Conservation (phyloP, 345 rosid genomes). For the Citropsis articulata region DNA sequence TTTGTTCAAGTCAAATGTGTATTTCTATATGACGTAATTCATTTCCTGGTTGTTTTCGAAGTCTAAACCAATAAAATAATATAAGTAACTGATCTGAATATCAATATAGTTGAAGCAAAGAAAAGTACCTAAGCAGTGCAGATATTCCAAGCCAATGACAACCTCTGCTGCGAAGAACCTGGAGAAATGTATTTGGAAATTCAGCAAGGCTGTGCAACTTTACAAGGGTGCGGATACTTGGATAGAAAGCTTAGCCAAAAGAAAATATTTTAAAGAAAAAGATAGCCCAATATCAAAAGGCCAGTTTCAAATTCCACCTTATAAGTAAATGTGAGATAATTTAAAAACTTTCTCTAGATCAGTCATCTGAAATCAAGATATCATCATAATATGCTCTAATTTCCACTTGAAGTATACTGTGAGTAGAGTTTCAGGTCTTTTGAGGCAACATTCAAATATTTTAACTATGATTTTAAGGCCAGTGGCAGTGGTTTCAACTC, state of each 20-base stretch:
- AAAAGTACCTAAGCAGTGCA: constrained; percentile 86
- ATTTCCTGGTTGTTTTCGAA: neutral
- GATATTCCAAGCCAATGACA: constrained; percentile 82
- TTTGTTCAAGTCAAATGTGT: neutral
- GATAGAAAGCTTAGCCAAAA: neutral
- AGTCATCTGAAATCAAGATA: constrained; percentile 1
- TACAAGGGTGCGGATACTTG: neutral
- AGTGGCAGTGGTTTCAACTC: neutral
- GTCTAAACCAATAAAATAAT: neutral
- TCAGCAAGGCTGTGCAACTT: neutral
- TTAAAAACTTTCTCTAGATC: neutral
- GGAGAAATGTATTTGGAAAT: constrained; percentile 18
- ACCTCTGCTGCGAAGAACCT: constrained; percentile 98
- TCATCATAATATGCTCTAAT: neutral
- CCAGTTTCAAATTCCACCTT: neutral
- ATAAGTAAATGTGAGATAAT: neutral
- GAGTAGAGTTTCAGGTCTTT: neutral
- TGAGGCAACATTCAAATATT: neutral
- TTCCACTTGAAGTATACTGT: neutral
- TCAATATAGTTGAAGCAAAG: constrained; percentile 1
- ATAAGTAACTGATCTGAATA: neutral
- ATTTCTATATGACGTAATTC: neutral
- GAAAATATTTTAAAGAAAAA: neutral
- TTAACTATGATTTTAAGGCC: neutral
- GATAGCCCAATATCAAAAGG: neutral